phyloP scores from a whole-genome alignment of 148 eudicot genomes.

The Nepenthes gracilis region DNA sequence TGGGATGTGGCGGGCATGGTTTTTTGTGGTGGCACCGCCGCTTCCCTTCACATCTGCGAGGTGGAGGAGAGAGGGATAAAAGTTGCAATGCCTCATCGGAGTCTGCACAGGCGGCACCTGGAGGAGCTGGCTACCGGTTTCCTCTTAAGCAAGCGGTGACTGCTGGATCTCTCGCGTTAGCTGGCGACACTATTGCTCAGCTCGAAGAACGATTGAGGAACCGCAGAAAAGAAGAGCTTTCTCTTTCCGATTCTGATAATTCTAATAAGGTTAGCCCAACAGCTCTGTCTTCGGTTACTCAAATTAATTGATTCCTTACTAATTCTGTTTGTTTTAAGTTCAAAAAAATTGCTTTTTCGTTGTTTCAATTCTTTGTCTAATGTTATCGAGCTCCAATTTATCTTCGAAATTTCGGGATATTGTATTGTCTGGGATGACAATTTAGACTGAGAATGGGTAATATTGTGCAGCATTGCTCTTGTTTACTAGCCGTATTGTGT shows the following conservation, averaged over 20 bases:
- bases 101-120: constrained; percentile 14
- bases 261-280: constrained; percentile 27
- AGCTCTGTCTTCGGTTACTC: not conserved
- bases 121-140: constrained; percentile 25
- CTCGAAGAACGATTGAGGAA: constrained; percentile 34
- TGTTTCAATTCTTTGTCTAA: no score
- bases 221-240: constrained; percentile 4
- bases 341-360: no score
- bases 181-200: constrained; percentile 94
- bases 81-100: constrained; percentile 19
- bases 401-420: no score
- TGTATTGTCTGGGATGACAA: no score
- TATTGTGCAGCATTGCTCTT: no score
- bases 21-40: constrained; percentile 27
- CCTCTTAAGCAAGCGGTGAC: constrained; percentile 71
- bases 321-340: no score
- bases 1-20: constrained; percentile 33
- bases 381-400: no score
- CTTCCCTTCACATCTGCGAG: constrained; percentile 17
- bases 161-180: constrained; percentile 59
- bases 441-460: no score
- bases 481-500: no score
- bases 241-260: constrained; percentile 6
- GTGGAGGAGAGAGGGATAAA: constrained; percentile 7
- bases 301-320: no score